phyloP scores from a whole-genome alignment of 768 basidiomycete genomes.

The Sporobolomyces roseus region DNA sequence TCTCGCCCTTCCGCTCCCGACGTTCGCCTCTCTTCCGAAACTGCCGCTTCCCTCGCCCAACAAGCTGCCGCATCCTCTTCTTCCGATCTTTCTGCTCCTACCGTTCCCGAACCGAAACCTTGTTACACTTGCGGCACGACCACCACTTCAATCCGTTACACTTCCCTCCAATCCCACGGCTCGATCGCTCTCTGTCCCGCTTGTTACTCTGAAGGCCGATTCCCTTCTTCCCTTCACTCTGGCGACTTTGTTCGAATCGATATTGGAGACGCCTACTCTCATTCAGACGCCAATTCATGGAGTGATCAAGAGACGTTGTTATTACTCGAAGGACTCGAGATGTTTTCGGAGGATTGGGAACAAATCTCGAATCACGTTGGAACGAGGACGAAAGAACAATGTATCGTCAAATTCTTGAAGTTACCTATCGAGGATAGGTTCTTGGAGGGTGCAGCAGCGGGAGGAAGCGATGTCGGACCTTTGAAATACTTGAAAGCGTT shows the following conservation, averaged over 20 bases:
- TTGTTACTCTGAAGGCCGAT: slow-evolving; percentile 94
- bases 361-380: slow-evolving; percentile 89
- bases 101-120: slow-evolving; percentile 50
- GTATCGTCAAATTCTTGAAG: slow-evolving; percentile 89
- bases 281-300: slow-evolving; percentile 64
- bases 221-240: slow-evolving; percentile 91
- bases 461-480: slow-evolving; percentile 70
- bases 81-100: slow-evolving; percentile 65
- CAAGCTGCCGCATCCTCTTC: slow-evolving; percentile 76
- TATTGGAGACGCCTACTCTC: slow-evolving; percentile 26
- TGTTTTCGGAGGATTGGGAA: slow-evolving; percentile 97
- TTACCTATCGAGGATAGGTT: slow-evolving; percentile 96
- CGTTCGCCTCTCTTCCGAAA: slow-evolving; percentile 51
- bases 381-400: slow-evolving; percentile 85
- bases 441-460: slow-evolving; percentile 65
- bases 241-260: slow-evolving; percentile 77
- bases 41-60: slow-evolving; percentile 61
- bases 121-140: slow-evolving; percentile 96
- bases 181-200: slow-evolving; percentile 83
- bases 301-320: slow-evolving; percentile 81
- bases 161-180: slow-evolving; percentile 78
- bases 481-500: slow-evolving; percentile 62
- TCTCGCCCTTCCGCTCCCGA: slow-evolving; percentile 48
- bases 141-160: slow-evolving; percentile 71
- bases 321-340: slow-evolving; percentile 92